A percentile compares a stretch with the other conserved stretches of the same genome.
Evolutionary conservation across 768 basidiomycete genomes (phyloP).

Genomic region (Dendrothele bispora): DNA sequence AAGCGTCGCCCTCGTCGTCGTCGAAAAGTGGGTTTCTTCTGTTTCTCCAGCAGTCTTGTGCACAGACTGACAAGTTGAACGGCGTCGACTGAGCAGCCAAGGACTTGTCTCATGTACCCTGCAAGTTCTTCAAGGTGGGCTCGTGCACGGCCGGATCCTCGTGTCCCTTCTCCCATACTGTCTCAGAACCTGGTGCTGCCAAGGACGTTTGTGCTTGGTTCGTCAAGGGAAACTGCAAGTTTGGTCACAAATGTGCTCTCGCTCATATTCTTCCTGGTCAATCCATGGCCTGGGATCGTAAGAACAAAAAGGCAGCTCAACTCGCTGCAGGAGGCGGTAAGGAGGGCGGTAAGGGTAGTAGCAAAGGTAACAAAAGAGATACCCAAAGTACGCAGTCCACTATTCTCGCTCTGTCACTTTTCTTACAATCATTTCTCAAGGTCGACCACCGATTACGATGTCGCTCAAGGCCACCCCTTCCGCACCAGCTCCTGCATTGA

Average conservation of each 20-base stretch:
- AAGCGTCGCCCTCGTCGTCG: too few relatives aligned
- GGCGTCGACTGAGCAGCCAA: slow-evolving; percentile 71
- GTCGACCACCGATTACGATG: slow-evolving; percentile 65
- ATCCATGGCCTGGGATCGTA: slow-evolving; percentile 92
- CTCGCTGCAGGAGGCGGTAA: slow-evolving; percentile 51
- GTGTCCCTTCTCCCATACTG: slow-evolving; percentile 91
- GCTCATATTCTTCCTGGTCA: slow-evolving; percentile 95
- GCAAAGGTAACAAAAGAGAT: slow-evolving; percentile 35
- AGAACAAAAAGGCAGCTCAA: slow-evolving; percentile 94
- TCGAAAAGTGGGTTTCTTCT: neutral
- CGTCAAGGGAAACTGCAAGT: slow-evolving; percentile 85
- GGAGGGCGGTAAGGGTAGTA: slow-evolving; percentile 30
- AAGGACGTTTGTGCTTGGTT: slow-evolving; percentile 89
- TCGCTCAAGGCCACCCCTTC: slow-evolving; percentile 74
- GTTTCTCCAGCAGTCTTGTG: neutral
- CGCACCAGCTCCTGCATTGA: slow-evolving; percentile 75
- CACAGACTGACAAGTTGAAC: too few relatives aligned
- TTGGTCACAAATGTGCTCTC: slow-evolving; percentile 82
- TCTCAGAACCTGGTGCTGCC: slow-evolving; percentile 70
- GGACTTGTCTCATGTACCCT: slow-evolving; percentile 94
- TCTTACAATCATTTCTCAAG: slow-evolving; percentile 3
- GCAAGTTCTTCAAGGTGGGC: slow-evolving; percentile 95
- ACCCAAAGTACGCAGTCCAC: slow-evolving; percentile 37
- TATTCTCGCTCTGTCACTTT: slow-evolving; percentile 32
- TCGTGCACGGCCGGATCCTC: slow-evolving; percentile 91